These are phyloP conservation scores for Aspergillus terreus DNA, from an alignment of 2,329 filamentous ascomycete genomes.

Conservation along the genomic window DNA sequence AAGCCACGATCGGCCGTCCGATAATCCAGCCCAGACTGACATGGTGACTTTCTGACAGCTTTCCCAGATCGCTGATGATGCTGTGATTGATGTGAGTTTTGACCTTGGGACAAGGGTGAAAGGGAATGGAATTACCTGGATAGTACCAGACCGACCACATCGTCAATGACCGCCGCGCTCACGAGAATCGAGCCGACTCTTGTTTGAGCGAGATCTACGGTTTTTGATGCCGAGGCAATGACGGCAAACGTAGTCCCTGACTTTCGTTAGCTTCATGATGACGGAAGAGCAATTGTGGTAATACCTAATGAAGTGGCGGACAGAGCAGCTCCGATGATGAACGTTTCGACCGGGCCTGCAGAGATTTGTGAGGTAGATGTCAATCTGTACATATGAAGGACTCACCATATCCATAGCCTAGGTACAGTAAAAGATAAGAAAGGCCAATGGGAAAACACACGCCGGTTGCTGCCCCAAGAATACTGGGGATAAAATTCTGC, in stretches of 20 bases:
- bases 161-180: slow-evolving; percentile 47
- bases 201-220: slow-evolving; percentile 41
- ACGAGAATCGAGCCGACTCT: slow-evolving; percentile 44
- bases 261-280: background rate
- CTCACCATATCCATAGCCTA: slow-evolving; percentile 41
- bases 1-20: slow-evolving; percentile 38
- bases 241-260: slow-evolving; percentile 29
- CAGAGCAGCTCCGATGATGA: slow-evolving; percentile 28
- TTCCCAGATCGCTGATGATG: slow-evolving; percentile 31
- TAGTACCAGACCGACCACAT: slow-evolving; percentile 44
- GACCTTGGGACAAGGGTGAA: background rate
- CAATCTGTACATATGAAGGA: too few species aligned
- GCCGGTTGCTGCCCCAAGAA: slow-evolving; percentile 42
- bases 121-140: slow-evolving; percentile 15
- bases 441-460: slow-evolving; percentile 47
- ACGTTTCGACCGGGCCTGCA: slow-evolving; percentile 28
- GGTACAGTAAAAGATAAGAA: slow-evolving; percentile 42
- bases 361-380: background rate
- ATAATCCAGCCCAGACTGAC: slow-evolving; percentile 36
- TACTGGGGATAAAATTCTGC: slow-evolving; percentile 43
- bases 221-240: slow-evolving; percentile 26
- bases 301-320: slow-evolving; percentile 29
- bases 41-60: slow-evolving; percentile 14
- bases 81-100: slow-evolving; percentile 8
- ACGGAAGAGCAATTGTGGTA: background rate